Evolutionary conservation across 2,329 filamentous ascomycete genomes (phyloP).

Genomic region (Exophiala spinifera): DNA sequence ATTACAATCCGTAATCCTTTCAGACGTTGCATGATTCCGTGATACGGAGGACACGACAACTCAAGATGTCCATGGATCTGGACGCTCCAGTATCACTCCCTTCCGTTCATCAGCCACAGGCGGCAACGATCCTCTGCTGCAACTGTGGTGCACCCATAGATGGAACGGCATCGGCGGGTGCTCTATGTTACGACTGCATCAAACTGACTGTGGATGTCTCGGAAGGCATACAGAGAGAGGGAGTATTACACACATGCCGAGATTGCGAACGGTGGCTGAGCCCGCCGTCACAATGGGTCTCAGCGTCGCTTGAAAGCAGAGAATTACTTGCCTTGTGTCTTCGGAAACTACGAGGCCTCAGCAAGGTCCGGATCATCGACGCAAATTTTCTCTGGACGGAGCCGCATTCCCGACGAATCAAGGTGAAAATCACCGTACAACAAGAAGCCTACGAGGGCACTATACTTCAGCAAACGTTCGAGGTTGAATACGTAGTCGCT

Average conservation of each 20-base stretch:
- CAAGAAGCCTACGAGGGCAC: conserved; percentile 63
- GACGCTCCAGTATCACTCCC: conserved; percentile 52
- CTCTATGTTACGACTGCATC: conserved; percentile 93
- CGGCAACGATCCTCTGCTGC: conserved; percentile 82
- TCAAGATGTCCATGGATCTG: conserved; percentile 57
- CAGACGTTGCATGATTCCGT: background rate
- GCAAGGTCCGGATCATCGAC: conserved; percentile 91
- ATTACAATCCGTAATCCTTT: background rate
- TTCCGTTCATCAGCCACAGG: conserved; percentile 27
- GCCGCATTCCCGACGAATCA: conserved; percentile 86
- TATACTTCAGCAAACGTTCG: conserved; percentile 87
- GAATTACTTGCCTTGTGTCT: conserved; percentile 91
- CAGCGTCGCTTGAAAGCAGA: conserved; percentile 79
- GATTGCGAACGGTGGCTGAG: conserved; percentile 94
- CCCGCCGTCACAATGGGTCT: conserved; percentile 81
- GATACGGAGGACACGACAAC: background rate
- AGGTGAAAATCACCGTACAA: conserved; percentile 94
- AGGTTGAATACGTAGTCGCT: conserved; percentile 87
- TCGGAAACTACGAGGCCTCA: conserved; percentile 78
- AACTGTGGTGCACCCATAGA: conserved; percentile 97
- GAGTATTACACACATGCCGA: conserved; percentile 82
- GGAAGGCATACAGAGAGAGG: conserved; percentile 84
- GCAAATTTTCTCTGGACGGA: conserved; percentile 98
- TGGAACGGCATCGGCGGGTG: conserved; percentile 78
- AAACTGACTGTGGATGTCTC: conserved; percentile 94